These are phyloP conservation scores for Mortierella sp. DNA, from an alignment of 371 early-diverging fungal genomes.

Conservation along the genomic window DNA sequence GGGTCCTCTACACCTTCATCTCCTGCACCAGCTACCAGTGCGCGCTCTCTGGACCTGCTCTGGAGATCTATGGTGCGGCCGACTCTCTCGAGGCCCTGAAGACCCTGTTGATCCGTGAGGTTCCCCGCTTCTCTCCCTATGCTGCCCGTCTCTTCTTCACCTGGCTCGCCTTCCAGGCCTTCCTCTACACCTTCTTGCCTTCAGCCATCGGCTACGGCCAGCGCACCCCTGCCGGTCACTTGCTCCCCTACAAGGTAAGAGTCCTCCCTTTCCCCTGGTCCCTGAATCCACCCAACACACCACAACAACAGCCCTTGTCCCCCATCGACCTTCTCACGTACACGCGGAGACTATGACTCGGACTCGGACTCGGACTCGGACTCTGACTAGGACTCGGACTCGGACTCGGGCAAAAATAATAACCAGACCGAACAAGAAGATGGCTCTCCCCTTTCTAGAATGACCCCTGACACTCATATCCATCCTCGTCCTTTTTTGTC, in stretches of 20 bases:
- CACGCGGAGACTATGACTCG: too few species aligned
- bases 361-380: too few species aligned
- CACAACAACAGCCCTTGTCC: too few species aligned
- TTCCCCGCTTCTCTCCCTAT: conserved; percentile 55
- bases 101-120: conserved; percentile 30
- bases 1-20: conserved; percentile 75
- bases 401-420: too few species aligned
- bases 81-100: conserved; percentile 36
- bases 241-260: conserved; percentile 69
- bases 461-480: too few species aligned
- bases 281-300: too few species aligned
- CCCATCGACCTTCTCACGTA: neutral
- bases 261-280: too few species aligned
- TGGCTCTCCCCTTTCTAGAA: too few species aligned
- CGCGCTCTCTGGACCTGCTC: conserved; percentile 67
- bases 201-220: conserved; percentile 79
- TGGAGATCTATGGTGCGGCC: conserved; percentile 49
- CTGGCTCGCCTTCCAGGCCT: conserved; percentile 80
- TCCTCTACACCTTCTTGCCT: conserved; percentile 73
- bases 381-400: too few species aligned
- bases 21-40: conserved; percentile 73
- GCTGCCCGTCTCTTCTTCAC: conserved; percentile 65
- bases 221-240: conserved; percentile 84
- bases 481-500: neutral
- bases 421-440: too few species aligned